These are phyloP conservation scores for Coniella vitis DNA, from an alignment of 2,329 filamentous ascomycete genomes.

Conservation along the genomic window DNA sequence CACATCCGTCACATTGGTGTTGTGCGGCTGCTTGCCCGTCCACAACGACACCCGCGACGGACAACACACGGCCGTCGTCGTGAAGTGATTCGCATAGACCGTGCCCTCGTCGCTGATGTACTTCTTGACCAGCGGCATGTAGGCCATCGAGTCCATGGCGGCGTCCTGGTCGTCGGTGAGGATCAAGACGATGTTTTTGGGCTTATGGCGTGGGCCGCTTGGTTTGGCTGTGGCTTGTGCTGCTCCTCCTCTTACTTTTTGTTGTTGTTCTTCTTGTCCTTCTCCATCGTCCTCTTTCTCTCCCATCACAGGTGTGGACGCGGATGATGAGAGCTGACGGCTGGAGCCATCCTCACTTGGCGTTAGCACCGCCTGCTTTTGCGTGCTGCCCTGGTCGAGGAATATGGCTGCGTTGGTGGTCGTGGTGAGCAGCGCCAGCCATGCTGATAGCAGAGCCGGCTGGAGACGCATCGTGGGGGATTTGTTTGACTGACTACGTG, in stretches of 20 bases:
- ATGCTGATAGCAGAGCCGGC: background rate
- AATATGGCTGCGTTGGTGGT: conserved; percentile 1
- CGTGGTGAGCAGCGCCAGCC: conserved; percentile 4
- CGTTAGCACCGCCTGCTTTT: conserved; percentile 4
- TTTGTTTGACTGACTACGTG: too few relatives aligned
- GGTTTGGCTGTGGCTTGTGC: too few relatives aligned
- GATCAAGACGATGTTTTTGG: conserved; percentile 56
- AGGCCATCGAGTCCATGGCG: conserved; percentile 52
- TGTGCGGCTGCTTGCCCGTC: conserved; percentile 62
- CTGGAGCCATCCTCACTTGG: too few relatives aligned
- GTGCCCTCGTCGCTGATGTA: conserved; percentile 53
- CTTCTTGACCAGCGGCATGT: conserved; percentile 51
- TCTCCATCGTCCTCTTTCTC: background rate
- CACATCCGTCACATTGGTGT: conserved; percentile 35
- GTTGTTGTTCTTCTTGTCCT: too few relatives aligned
- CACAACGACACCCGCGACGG: conserved; percentile 58
- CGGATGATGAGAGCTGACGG: too few relatives aligned
- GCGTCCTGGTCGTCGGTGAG: conserved; percentile 63
- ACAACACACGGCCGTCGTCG: conserved; percentile 61
- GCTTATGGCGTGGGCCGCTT: background rate
- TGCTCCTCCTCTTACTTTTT: too few relatives aligned
- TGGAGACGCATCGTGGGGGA: background rate
- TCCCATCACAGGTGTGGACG: too few relatives aligned
- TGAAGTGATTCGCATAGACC: conserved; percentile 55
- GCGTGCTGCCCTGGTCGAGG: background rate